Base-by-base conservation (phyloP, 2,329 filamentous ascomycete genomes). In the Xylariaceae sp. region DNA sequence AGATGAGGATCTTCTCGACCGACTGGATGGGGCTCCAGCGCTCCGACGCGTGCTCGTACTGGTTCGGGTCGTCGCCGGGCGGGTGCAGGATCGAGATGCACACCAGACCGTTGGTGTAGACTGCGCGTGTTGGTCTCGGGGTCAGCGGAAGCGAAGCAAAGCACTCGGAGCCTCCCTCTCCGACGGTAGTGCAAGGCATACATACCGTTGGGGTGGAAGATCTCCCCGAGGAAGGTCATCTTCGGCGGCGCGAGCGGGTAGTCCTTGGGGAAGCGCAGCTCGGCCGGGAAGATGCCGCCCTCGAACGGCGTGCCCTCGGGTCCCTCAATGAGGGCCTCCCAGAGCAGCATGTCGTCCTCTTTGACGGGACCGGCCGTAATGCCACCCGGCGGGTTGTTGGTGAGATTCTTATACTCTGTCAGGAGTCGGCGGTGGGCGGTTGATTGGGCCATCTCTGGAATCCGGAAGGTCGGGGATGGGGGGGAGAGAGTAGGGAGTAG, bases 11-110 rank as follows among this genome's bases (percentile, higher is more conserved):
- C 70, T 95, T 96, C 65, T 96, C 92, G 47, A 95, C 90, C 39
- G 83, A 92, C 66, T 96, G 92, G 43, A 96, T 94, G 10, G 90
- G 90, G 18, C 83, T 90, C 90, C 90, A 96, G 43, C 90, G 80
- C 67, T 96, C 92, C 2, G 83, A 88, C 6, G 92, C 90, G 51
- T 90, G 85, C 63, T 96, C 90, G 72, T 96, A 96, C 68, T 94
- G 89, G 66, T 95, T 95, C 35, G 92, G 92, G 61, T 96, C 90
- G 64, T 96, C 90, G 52, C 92, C 90, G 3, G 90, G 90, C 3
- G 90, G 83, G 61, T 96, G 90, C 2, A 96, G 79, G 65, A 96
- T 96, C n/a, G 86, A 94, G 54, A 96, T 96, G 67, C 90, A 96
- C 50, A 96, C 92, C 13, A 90, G 75, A 44, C 90, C 90, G 57